These are phyloP conservation scores for Kodamaea lidongshanica DNA, from an alignment of 805 yeast species.

Conservation along the genomic window DNA sequence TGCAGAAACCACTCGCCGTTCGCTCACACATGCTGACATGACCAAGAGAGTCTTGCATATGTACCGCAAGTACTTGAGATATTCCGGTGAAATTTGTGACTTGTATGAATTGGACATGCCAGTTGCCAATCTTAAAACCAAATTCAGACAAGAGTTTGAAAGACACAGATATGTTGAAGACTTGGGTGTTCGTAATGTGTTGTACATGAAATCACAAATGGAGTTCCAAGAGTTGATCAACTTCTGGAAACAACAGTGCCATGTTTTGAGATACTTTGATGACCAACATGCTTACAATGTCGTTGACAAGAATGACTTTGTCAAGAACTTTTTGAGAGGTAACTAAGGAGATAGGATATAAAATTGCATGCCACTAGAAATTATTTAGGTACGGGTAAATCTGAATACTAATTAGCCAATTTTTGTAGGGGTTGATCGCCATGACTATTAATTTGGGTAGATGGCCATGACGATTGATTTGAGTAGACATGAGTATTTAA, in stretches of 20 bases:
- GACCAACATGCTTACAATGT: constrained; percentile 53
- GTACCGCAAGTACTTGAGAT: constrained; percentile 67
- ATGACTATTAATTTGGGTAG: too few relatives aligned
- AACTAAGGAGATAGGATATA: constrained; percentile 21
- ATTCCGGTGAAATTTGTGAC: constrained; percentile 54
- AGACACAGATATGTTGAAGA: constrained; percentile 72
- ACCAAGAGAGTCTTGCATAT: constrained; percentile 57
- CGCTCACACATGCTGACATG: constrained; percentile 56
- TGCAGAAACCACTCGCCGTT: constrained; percentile 72
- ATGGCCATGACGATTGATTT: too few relatives aligned
- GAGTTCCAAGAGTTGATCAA: constrained; percentile 83
- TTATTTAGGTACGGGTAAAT: too few relatives aligned
- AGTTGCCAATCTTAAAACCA: constrained; percentile 70
- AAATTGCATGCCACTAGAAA: constrained; percentile 1
- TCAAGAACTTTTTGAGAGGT: constrained; percentile 69
- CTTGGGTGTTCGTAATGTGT: constrained; percentile 57
- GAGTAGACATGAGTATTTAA: too few relatives aligned
- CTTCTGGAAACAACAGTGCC: constrained; percentile 87
- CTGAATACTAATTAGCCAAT: too few relatives aligned
- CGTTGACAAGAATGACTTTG: constrained; percentile 55
- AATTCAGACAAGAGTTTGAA: constrained; percentile 84
- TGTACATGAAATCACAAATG: constrained; percentile 81
- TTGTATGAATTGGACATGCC: constrained; percentile 73
- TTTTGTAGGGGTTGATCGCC: too few relatives aligned
- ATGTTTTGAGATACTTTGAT: constrained; percentile 75